Conservation (phyloP, 2,329 filamentous ascomycete species). For the Talaromyces sp. region DNA sequence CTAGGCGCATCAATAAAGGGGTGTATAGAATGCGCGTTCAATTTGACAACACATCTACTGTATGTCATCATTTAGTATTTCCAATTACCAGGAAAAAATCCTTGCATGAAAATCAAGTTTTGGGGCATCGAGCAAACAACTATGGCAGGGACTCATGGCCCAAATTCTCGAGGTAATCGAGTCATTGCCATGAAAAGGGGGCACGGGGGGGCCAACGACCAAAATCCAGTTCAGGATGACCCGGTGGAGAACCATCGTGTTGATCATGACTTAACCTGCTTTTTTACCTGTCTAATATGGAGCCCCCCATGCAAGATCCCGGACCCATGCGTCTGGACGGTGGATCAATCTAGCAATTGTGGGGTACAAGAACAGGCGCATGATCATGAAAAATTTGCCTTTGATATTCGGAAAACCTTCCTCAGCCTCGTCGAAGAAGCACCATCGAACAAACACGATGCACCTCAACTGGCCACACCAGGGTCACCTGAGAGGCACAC, state of each 20-base stretch:
- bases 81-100: no score
- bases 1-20: no score
- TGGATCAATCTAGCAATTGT: background rate
- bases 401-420: constrained; percentile 12
- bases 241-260: background rate
- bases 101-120: no score
- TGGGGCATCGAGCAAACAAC: no score
- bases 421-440: background rate
- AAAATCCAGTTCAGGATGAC: background rate
- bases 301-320: constrained; percentile 8
- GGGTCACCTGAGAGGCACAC: background rate
- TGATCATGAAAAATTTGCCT: background rate
- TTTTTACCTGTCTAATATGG: background rate
- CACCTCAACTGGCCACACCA: background rate
- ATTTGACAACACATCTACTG: no score
- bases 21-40: no score
- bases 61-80: no score
- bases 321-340: constrained; percentile 2
- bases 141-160: no score
- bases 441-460: no score
- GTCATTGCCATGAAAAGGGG: background rate
- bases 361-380: background rate
- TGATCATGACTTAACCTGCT: background rate
- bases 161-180: no score
- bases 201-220: background rate